phyloP scores from a whole-genome alignment of 345 rosid genomes.

The Syzygium aromaticum region DNA sequence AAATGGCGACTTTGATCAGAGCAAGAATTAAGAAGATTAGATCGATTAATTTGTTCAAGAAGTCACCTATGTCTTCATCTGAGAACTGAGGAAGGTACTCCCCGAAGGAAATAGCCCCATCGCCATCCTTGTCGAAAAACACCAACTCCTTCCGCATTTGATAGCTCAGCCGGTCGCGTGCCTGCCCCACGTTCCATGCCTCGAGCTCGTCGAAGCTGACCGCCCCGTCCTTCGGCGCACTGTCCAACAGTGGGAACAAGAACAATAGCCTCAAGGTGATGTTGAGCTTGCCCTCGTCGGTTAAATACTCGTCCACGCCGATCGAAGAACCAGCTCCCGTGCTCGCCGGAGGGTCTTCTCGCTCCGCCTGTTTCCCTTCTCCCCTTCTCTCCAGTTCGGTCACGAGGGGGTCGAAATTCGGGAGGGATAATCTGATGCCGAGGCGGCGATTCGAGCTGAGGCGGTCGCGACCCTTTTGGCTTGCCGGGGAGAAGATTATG shows the following conservation, averaged over 20 bases:
- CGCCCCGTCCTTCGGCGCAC: conserved; percentile 37
- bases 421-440: conserved; percentile 23
- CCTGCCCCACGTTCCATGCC: conserved; percentile 45
- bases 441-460: conserved; percentile 31
- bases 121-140: conserved; percentile 38
- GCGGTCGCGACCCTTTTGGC: neutral
- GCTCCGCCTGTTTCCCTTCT: conserved; percentile 9
- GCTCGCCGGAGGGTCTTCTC: conserved; percentile 1
- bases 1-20: neutral
- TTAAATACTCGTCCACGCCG: conserved; percentile 20
- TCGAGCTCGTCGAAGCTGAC: conserved; percentile 51
- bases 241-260: conserved; percentile 58
- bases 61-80: conserved; percentile 36
- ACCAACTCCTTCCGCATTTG: conserved; percentile 35
- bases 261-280: conserved; percentile 41
- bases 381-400: conserved; percentile 25
- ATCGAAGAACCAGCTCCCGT: neutral
- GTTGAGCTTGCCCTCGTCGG: conserved; percentile 36
- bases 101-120: conserved; percentile 40
- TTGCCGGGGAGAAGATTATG: conserved; percentile 10
- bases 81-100: conserved; percentile 62
- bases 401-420: conserved; percentile 53
- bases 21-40: neutral
- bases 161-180: conserved; percentile 32
- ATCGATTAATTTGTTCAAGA: neutral